phyloP scores from a whole-genome alignment of 257 asterid species.

The Solanum sitiens region DNA sequence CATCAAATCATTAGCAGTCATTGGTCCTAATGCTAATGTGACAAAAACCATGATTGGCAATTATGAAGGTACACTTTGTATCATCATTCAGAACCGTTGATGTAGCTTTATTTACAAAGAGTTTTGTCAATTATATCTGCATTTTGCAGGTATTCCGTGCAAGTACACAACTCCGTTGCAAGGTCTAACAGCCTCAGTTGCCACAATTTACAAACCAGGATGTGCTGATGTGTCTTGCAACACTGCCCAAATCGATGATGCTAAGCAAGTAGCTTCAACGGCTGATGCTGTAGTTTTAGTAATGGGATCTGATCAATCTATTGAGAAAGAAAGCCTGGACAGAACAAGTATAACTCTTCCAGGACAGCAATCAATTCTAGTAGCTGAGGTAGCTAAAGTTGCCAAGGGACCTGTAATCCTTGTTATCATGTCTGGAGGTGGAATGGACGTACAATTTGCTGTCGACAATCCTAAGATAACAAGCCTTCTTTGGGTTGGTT shows the following conservation, averaged over 20 bases:
- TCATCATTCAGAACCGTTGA: too few species aligned
- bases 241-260: constrained; percentile 42
- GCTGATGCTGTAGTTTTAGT: constrained; percentile 78
- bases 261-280: constrained; percentile 38
- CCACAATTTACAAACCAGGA: constrained; percentile 47
- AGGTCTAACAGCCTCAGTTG: constrained; percentile 41
- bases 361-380: constrained; percentile 60
- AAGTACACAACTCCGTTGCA: constrained; percentile 57
- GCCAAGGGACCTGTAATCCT: constrained; percentile 76
- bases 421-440: constrained; percentile 87
- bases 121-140: not conserved
- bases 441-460: constrained; percentile 75
- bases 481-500: constrained; percentile 92
- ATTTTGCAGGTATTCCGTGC: constrained; percentile 60
- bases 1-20: constrained; percentile 67
- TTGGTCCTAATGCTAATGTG: constrained; percentile 77
- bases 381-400: constrained; percentile 53
- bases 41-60: constrained; percentile 72
- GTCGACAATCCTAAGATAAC: constrained; percentile 58
- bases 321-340: constrained; percentile 52
- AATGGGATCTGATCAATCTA: constrained; percentile 70
- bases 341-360: constrained; percentile 65
- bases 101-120: not conserved
- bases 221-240: constrained; percentile 46
- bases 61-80: constrained; percentile 47